A percentile compares a stretch with the other conserved stretches of the same genome.
Conservation (phyloP, 2,329 filamentous ascomycete species). For the Pseudogymnoascus sp. region DNA sequence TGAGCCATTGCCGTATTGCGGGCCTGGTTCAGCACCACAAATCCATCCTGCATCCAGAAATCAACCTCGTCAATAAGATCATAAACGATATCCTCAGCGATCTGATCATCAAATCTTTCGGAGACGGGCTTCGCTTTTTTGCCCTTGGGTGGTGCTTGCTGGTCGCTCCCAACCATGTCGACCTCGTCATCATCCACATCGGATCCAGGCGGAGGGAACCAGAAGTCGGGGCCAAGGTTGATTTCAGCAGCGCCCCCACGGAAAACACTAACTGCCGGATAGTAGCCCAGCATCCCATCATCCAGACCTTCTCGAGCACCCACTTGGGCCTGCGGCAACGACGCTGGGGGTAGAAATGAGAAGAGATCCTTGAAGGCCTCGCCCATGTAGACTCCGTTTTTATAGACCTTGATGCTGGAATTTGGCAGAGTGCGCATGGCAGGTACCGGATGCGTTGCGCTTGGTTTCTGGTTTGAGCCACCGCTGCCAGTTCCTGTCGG, state of each 20-base stretch:
- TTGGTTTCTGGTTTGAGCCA: conserved; percentile 51
- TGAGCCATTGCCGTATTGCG: neutral
- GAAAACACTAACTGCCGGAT: conserved; percentile 88
- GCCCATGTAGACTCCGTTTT: conserved; percentile 81
- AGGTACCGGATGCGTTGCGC: conserved; percentile 63
- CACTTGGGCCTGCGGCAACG: conserved; percentile 61
- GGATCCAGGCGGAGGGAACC: conserved; percentile 67
- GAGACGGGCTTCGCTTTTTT: conserved; percentile 51
- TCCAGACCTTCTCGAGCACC: conserved; percentile 82
- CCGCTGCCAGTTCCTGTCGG: conserved; percentile 36
- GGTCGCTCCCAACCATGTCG: conserved; percentile 40
- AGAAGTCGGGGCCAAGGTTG: conserved; percentile 92
- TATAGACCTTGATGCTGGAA: conserved; percentile 82
- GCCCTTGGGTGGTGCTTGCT: conserved; percentile 24
- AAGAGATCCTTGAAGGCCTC: conserved; percentile 82
- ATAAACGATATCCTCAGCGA: conserved; percentile 87
- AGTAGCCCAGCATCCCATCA: conserved; percentile 92
- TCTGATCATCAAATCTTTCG: conserved; percentile 84
- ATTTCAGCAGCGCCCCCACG: conserved; percentile 84
- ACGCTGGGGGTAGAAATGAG: conserved; percentile 86
- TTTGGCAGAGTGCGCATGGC: conserved; percentile 80
- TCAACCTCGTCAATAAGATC: conserved; percentile 94
- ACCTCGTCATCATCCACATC: conserved; percentile 37
- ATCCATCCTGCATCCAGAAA: conserved; percentile 69
- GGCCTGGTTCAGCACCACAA: conserved; percentile 28